phyloP scores from a whole-genome alignment of 2,329 filamentous ascomycete species.

The Alternaria angustiovoidea region DNA sequence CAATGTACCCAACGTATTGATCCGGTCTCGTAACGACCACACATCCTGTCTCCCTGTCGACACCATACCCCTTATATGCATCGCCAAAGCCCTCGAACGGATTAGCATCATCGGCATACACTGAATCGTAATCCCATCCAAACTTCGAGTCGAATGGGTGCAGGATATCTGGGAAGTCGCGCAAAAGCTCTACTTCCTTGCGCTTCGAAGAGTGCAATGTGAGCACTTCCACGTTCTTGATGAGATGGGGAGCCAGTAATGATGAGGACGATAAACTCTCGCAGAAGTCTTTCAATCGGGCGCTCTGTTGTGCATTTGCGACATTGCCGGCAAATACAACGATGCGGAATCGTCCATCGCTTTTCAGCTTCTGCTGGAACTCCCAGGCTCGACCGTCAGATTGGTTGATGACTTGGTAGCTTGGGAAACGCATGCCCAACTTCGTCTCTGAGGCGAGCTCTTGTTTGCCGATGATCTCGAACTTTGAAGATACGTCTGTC shows the following conservation, averaged over 20 bases:
- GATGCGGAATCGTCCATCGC: slow-evolving; percentile 67
- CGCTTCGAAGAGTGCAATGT: slow-evolving; percentile 66
- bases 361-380: slow-evolving; percentile 64
- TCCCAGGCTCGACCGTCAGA: slow-evolving; percentile 64
- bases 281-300: slow-evolving; percentile 59
- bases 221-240: slow-evolving; percentile 66
- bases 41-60: slow-evolving; percentile 64
- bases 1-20: slow-evolving; percentile 66
- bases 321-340: slow-evolving; percentile 71
- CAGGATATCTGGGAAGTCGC: slow-evolving; percentile 55
- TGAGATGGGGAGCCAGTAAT: slow-evolving; percentile 57
- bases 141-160: slow-evolving; percentile 53
- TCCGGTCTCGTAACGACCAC: slow-evolving; percentile 71
- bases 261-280: slow-evolving; percentile 49
- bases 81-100: slow-evolving; percentile 55
- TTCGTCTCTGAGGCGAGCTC: slow-evolving; percentile 56
- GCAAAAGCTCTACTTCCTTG: slow-evolving; percentile 52
- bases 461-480: slow-evolving; percentile 46
- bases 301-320: slow-evolving; percentile 52
- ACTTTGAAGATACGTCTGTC: slow-evolving; percentile 51
- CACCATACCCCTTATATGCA: slow-evolving; percentile 65
- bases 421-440: slow-evolving; percentile 67
- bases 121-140: slow-evolving; percentile 54
- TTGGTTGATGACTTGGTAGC: slow-evolving; percentile 68
- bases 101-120: slow-evolving; percentile 57